These are phyloP conservation scores for Fusarium sp. DNA, from an alignment of 2,329 filamentous ascomycete species.

Conservation along the genomic window DNA sequence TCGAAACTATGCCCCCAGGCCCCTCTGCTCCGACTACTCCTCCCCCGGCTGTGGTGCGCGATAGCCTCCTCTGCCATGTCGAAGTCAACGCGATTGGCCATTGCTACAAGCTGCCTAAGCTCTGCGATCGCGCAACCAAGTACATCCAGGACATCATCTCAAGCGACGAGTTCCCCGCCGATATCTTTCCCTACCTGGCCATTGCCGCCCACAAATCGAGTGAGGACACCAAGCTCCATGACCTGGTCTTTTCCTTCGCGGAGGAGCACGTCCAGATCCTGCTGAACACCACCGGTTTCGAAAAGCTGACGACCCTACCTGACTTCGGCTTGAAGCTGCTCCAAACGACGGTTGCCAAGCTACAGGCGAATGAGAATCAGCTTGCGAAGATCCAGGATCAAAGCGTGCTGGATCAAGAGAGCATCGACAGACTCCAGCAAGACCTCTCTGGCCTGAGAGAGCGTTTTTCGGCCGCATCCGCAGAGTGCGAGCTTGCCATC, in stretches of 20 bases:
- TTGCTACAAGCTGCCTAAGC: conserved; percentile 29
- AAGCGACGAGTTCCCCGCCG: background rate
- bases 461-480: background rate
- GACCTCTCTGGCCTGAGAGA: background rate
- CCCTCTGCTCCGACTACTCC: background rate
- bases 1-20: background rate
- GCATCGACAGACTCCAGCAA: background rate
- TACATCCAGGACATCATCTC: conserved; percentile 13
- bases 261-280: background rate
- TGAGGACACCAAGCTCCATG: background rate
- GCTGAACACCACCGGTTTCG: background rate
- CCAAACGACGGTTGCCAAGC: background rate
- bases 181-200: conserved; percentile 1
- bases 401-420: background rate
- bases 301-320: background rate
- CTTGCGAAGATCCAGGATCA: background rate
- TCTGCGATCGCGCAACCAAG: conserved; percentile 17
- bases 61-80: conserved; percentile 28
- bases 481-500: background rate
- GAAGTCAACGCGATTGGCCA: conserved; percentile 37
- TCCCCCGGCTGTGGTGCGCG: background rate
- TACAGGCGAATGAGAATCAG: background rate
- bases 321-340: background rate
- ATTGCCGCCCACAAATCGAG: background rate
- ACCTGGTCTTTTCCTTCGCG: background rate